Base-by-base conservation (phyloP, 2,329 filamentous ascomycete species). In the Penicillium sp. region DNA sequence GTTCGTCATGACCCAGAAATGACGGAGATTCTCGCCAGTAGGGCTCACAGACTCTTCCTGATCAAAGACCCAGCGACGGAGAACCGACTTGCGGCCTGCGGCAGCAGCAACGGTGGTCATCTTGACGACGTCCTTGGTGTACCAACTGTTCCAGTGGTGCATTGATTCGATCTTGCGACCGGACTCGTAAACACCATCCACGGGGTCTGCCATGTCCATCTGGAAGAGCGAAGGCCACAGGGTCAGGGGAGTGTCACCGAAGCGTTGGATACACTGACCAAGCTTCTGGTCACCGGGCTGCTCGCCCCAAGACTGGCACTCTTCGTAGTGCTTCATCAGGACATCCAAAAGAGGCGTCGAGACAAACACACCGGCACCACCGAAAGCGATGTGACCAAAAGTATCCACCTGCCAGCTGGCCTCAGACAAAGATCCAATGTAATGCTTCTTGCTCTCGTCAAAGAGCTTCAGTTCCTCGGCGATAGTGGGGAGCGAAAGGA, bases 61-160 rank as follows among this genome's bases (percentile, higher is more conserved):
- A 59, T 77, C 74, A 44, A 77, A 77, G 43, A 75, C 69, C 74
- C 75, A 77, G 55, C 75, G 73, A 43, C 75, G 72, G n/a, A 77
- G 68, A 33, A 77, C 69, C 2, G 74, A 76, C 41, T 69, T 67
- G 33, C 74, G 72, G 41, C 75, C 75, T 1, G 74, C 74, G 30
- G 69, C 72, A 22, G 73, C 73, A 19, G 73, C 56, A 14, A 77
- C 74, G 19, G 75, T 68, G 55, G 69, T 72, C 74, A 77, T 77
- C 64, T 75, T 75, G 33, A 76, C 72, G 4, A 77, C 75, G 53
- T 77, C 75, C 68, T 75, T 75, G 52, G 63, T 69, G 60, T 75
- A 76, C 75, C 75, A 77, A 38, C 71, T 75, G 61, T 70, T 73
- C 74, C 75, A 77, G 62, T 77, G 75, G 63, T 77, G 75, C 50